Evolutionary conservation across 805 yeast species (phyloP).

Genomic region (Lachancea lanzarotensis): DNA sequence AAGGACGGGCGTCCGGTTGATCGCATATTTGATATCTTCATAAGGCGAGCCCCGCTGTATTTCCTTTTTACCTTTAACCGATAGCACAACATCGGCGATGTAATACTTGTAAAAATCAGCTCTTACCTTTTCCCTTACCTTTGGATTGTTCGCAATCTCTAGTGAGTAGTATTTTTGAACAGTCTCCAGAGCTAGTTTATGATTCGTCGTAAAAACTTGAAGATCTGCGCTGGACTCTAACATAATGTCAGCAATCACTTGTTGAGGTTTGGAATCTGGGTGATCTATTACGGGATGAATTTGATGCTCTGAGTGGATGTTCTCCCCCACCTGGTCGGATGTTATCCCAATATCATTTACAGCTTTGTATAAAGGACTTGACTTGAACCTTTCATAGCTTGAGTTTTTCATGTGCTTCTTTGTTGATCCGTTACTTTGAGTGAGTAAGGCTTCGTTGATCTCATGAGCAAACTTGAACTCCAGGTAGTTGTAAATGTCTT

Average conservation of each 20-base stretch:
- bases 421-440: conserved; percentile 22
- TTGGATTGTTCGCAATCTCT: conserved; percentile 74
- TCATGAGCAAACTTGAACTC: conserved; percentile 56
- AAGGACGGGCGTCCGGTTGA: conserved; percentile 71
- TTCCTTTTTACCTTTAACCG: conserved; percentile 74
- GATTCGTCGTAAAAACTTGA: conserved; percentile 42
- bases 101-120: conserved; percentile 58
- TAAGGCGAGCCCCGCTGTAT: conserved; percentile 77
- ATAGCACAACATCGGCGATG: conserved; percentile 62
- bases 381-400: conserved; percentile 59
- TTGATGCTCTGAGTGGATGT: conserved; percentile 59
- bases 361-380: conserved; percentile 56
- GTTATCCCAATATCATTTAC: conserved; percentile 68
- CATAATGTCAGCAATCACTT: conserved; percentile 42
- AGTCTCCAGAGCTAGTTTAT: conserved; percentile 60
- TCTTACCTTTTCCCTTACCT: conserved; percentile 64
- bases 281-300: conserved; percentile 67
- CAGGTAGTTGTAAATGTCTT: conserved; percentile 79
- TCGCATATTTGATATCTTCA: conserved; percentile 87
- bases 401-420: conserved; percentile 57
- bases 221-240: conserved; percentile 30
- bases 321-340: conserved; percentile 78
- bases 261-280: conserved; percentile 52
- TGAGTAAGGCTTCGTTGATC: conserved; percentile 32
- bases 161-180: conserved; percentile 71